phyloP scores from a whole-genome alignment of 2,329 filamentous ascomycete genomes.

The Aspergillus thermomutatus region DNA sequence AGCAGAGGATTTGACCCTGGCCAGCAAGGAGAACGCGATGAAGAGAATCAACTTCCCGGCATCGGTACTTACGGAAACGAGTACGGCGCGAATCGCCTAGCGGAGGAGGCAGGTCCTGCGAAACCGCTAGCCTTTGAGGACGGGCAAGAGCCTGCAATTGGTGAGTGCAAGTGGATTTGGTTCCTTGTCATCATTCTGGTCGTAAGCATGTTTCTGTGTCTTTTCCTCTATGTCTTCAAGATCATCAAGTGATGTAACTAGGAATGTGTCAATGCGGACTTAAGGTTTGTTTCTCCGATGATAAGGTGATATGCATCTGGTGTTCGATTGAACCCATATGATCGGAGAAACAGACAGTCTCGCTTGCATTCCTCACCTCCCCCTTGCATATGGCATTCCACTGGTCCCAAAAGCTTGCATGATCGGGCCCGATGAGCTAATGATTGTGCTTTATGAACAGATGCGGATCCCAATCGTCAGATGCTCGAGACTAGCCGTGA shows the following conservation, averaged over 20 bases:
- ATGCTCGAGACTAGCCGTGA: not conserved
- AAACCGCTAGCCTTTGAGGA: not conserved
- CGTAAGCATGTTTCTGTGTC: slow-evolving; percentile 20
- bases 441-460: not conserved
- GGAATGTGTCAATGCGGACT: slow-evolving; percentile 7
- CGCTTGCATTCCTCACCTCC: slow-evolving; percentile 9
- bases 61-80: slow-evolving; percentile 2
- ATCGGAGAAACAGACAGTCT: not conserved
- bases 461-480: not conserved
- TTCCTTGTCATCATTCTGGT: slow-evolving; percentile 17
- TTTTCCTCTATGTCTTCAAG: slow-evolving; percentile 21
- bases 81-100: slow-evolving; percentile 1
- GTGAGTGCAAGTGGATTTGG: slow-evolving; percentile 25
- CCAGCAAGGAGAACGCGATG: slow-evolving; percentile 4
- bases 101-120: not conserved
- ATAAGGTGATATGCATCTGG: not conserved
- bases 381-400: slow-evolving; percentile 14
- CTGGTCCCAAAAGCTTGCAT: not conserved
- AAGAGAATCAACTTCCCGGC: not conserved
- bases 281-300: not conserved
- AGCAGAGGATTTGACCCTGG: not conserved
- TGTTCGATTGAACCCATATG: not conserved
- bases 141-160: not conserved
- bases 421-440: slow-evolving; percentile 5
- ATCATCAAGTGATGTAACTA: slow-evolving; percentile 21